A percentile compares a stretch with the other conserved stretches of the same genome.
These are phyloP conservation scores for Pseudogymnoascus sp. DNA, from an alignment of 2,329 filamentous ascomycete genomes.

Conservation along the genomic window DNA sequence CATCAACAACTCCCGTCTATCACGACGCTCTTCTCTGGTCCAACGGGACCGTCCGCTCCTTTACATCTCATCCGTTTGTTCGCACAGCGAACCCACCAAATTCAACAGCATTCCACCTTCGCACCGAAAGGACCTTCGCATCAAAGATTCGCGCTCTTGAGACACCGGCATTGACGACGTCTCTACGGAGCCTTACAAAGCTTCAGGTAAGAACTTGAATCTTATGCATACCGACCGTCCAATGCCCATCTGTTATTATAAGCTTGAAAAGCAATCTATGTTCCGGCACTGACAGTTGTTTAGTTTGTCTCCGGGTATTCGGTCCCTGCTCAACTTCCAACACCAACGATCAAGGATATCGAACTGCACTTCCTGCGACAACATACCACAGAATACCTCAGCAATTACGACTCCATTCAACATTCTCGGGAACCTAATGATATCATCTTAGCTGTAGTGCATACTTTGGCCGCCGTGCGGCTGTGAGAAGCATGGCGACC, in stretches of 20 bases:
- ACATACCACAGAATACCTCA: background rate
- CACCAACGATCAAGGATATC: conserved; percentile 2
- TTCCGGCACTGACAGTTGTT: conserved; percentile 8
- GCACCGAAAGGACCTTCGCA: background rate
- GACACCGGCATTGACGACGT: conserved; percentile 6
- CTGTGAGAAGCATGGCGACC: conserved; percentile 13
- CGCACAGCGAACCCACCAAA: background rate
- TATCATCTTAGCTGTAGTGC: conserved; percentile 10
- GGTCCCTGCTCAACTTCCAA: conserved; percentile 4
- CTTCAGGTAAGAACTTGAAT: background rate
- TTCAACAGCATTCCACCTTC: background rate
- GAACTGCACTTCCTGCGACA: background rate
- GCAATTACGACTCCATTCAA: background rate
- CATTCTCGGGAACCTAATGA: conserved; percentile 11
- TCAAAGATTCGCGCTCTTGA: conserved; percentile 7
- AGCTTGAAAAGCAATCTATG: conserved; percentile 3
- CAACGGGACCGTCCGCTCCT: conserved; percentile 10
- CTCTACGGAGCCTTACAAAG: background rate
- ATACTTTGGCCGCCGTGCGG: conserved; percentile 14
- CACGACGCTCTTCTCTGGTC: conserved; percentile 6
- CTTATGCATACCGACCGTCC: background rate
- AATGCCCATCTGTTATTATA: background rate
- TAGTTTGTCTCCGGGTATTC: conserved; percentile 4
- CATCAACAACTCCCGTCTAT: background rate
- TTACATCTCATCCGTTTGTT: conserved; percentile 7